Evolutionary conservation across 176 grass and related monocot genomes (phyloP).

Genomic region (Lolium multiflorum): DNA sequence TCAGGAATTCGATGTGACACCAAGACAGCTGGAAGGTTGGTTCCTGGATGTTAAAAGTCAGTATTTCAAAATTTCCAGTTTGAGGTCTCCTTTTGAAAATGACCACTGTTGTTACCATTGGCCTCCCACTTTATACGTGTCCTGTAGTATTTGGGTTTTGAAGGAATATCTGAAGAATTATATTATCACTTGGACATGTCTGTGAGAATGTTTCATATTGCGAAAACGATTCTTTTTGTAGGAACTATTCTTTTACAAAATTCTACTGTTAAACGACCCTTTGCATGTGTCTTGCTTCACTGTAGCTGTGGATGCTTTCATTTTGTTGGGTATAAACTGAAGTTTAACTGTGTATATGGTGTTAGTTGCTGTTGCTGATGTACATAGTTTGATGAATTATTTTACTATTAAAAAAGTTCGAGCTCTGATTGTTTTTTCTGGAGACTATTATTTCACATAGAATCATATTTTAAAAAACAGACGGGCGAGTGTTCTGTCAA

Average conservation of each 20-base stretch:
- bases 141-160: neutral
- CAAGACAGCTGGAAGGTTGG: conserved; percentile 95
- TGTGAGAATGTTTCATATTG: conserved; percentile 5
- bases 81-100: conserved; percentile 1
- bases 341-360: neutral
- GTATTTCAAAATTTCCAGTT: conserved; percentile 17
- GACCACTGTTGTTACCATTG: neutral
- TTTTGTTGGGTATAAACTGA: neutral
- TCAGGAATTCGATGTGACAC: conserved; percentile 92
- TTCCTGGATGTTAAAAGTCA: conserved; percentile 48
- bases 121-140: neutral
- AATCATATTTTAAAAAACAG: neutral
- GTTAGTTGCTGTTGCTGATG: neutral
- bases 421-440: neutral
- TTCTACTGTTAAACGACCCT: neutral
- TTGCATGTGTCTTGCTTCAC: neutral
- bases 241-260: neutral
- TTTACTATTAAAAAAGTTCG: neutral
- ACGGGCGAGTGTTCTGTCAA: neutral
- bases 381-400: conserved; percentile 10
- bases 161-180: conserved; percentile 6
- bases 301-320: neutral
- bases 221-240: neutral
- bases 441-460: neutral
- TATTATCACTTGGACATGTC: neutral